Percentiles rank a stretch among this genome's conserved stretches.
These are phyloP conservation scores for Arthrinium phaeospermum DNA, from an alignment of 2,329 filamentous ascomycete genomes.

Conservation along the genomic window DNA sequence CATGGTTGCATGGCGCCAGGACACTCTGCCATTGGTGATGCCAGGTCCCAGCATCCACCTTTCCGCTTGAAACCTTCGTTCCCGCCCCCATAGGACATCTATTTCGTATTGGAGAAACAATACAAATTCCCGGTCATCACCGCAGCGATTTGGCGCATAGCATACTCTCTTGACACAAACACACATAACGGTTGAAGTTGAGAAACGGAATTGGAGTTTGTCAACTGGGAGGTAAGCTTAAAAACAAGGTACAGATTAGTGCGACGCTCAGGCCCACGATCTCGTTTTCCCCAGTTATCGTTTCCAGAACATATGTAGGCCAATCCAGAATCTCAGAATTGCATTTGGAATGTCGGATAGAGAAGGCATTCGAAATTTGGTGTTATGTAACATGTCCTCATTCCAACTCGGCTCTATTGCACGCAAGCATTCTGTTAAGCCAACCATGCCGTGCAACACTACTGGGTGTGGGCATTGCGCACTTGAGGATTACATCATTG, in stretches of 20 bases:
- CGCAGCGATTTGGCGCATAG: neutral
- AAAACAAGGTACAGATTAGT: slow-evolving; percentile 8
- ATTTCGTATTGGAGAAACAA: neutral
- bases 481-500: neutral
- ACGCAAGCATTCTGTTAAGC: no score
- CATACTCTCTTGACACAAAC: neutral
- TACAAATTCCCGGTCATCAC: neutral
- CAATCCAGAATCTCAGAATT: neutral
- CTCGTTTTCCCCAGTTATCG: neutral
- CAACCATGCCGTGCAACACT: no score
- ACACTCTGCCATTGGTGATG: neutral
- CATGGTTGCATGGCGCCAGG: neutral
- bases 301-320: neutral
- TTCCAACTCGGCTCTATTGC: no score
- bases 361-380: no score
- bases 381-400: no score
- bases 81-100: neutral
- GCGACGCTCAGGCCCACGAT: neutral
- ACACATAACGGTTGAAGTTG: neutral
- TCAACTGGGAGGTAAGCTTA: neutral
- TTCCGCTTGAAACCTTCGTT: neutral
- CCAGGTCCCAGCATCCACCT: neutral
- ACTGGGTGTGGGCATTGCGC: no score
- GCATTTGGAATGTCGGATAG: no score
- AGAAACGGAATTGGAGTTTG: neutral